Evolutionary conservation across 1,284 basidiomycete species (phyloP).

Genomic region (Erythrobasidium hasegawianum): DNA sequence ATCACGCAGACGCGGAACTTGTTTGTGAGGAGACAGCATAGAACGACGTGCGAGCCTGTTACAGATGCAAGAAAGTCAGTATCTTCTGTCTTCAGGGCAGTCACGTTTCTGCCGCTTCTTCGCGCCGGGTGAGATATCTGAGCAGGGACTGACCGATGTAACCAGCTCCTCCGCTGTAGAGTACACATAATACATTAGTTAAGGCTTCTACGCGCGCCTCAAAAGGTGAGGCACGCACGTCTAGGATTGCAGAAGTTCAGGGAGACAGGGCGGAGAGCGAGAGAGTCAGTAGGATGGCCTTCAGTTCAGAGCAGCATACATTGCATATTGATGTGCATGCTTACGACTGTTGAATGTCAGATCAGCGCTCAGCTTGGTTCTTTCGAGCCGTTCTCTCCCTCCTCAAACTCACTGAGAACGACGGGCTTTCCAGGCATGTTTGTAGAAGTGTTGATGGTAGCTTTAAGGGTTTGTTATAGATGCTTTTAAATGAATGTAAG

Average conservation of each 20-base stretch:
- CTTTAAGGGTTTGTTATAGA: neutral
- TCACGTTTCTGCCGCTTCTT: neutral
- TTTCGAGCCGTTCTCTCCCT: too few relatives aligned
- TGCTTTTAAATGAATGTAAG: neutral
- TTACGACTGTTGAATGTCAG: too few relatives aligned
- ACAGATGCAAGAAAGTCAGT: neutral
- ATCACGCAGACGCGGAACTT: slow-evolving; percentile 50
- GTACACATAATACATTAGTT: too few relatives aligned
- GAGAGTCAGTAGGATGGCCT: too few relatives aligned
- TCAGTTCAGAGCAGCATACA: too few relatives aligned
- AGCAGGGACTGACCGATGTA: slow-evolving; percentile 44
- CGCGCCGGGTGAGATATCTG: too few relatives aligned
- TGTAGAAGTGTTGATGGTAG: neutral
- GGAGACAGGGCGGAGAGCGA: too few relatives aligned
- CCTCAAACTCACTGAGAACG: slow-evolving; percentile 31
- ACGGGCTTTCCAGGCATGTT: slow-evolving; percentile 22
- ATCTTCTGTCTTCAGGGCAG: neutral
- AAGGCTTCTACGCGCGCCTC: too few relatives aligned
- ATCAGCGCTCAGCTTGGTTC: too few relatives aligned
- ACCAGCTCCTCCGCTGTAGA: slow-evolving; percentile 37
- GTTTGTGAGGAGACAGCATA: slow-evolving; percentile 50
- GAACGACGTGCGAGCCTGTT: slow-evolving; percentile 50
- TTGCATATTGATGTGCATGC: too few relatives aligned
- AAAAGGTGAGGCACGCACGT: too few relatives aligned
- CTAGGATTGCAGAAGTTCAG: too few relatives aligned